Evolutionary conservation across 148 eudicot genomes (phyloP).

Genomic region (Chenopodium quinoa): DNA sequence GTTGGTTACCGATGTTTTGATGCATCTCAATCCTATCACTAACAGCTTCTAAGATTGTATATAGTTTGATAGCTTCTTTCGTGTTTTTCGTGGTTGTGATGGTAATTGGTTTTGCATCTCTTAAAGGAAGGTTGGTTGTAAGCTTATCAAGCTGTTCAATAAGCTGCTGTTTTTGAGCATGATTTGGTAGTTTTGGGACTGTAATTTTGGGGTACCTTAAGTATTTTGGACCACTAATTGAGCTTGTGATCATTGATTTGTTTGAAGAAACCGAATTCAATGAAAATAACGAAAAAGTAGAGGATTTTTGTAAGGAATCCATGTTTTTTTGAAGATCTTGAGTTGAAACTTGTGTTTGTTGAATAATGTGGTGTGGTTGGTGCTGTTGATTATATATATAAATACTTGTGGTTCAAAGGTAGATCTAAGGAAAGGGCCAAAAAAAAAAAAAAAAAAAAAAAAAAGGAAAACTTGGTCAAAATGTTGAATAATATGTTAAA

Average conservation of each 20-base stretch:
- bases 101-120: background rate
- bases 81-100: background rate
- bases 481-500: too few species aligned
- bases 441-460: too few species aligned
- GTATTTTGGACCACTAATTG: conserved; percentile 11
- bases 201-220: conserved; percentile 10
- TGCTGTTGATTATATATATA: too few species aligned
- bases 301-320: conserved; percentile 16
- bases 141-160: conserved; percentile 12
- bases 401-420: too few species aligned
- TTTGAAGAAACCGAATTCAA: background rate
- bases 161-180: background rate
- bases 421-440: too few species aligned
- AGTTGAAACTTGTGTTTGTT: too few species aligned
- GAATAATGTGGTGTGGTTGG: too few species aligned
- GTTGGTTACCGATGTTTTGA: conserved; percentile 49
- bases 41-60: conserved; percentile 44
- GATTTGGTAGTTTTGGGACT: conserved; percentile 20
- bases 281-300: background rate
- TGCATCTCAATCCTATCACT: conserved; percentile 73
- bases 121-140: background rate
- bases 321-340: background rate
- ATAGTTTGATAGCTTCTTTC: conserved; percentile 26
- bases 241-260: conserved; percentile 3
- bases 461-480: too few species aligned